A percentile compares a stretch with the other conserved stretches of the same genome.
Evolutionary conservation across 371 early-diverging fungal genomes (phyloP).

Genomic region (Nematocida ausubeli): DNA sequence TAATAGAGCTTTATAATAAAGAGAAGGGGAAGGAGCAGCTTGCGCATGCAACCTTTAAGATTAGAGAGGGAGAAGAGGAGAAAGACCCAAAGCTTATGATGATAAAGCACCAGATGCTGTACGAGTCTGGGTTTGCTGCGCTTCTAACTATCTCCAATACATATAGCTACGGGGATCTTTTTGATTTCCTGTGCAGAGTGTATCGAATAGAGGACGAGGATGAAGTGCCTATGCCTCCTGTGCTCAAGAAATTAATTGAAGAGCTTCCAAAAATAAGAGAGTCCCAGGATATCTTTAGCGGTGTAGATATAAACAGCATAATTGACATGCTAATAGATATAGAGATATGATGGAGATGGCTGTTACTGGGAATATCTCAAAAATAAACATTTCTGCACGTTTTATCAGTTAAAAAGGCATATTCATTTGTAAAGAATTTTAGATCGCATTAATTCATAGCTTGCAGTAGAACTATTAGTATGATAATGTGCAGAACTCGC

Average conservation of each 20-base stretch:
- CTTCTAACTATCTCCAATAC: background rate
- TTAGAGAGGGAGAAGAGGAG: background rate
- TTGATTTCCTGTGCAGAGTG: constrained; percentile 8
- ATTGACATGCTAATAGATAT: constrained; percentile 13
- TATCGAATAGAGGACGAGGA: constrained; percentile 23
- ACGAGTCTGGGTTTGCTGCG: constrained; percentile 32
- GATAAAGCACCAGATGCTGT: constrained; percentile 41
- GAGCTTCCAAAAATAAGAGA: constrained; percentile 11
- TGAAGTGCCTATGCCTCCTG: constrained; percentile 7
- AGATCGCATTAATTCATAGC: too few species aligned
- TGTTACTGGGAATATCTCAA: background rate
- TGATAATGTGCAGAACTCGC: too few species aligned
- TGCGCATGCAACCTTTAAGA: background rate
- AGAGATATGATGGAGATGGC: background rate
- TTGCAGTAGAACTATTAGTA: too few species aligned
- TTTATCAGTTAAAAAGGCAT: too few species aligned
- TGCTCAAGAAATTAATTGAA: background rate
- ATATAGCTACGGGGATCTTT: background rate
- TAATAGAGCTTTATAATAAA: constrained; percentile 26
- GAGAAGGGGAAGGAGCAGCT: background rate
- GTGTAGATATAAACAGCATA: constrained; percentile 17
- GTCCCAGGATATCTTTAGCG: constrained; percentile 34
- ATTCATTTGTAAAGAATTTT: too few species aligned
- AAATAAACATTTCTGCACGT: background rate
- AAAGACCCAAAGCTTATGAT: constrained; percentile 6